These are phyloP conservation scores for Digitaria exilis DNA, from an alignment of 202 grass and related monocot species.

Conservation along the genomic window DNA sequence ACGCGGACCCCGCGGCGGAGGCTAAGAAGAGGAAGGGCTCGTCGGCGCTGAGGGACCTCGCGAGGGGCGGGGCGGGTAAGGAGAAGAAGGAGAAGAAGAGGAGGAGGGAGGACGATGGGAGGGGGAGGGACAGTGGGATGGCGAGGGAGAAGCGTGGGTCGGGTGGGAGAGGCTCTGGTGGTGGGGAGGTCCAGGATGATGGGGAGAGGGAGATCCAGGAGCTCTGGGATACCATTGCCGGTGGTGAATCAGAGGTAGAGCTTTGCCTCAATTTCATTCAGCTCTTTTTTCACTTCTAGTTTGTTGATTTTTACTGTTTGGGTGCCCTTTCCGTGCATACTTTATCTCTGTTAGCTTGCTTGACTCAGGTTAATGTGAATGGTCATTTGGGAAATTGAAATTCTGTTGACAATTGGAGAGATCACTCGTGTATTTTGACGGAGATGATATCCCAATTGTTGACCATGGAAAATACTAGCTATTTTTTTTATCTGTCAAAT, in stretches of 20 bases:
- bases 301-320: not conserved
- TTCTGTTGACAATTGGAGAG: not conserved
- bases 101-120: conserved; percentile 56
- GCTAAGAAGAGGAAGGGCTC: conserved; percentile 68
- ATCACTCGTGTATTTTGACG: not conserved
- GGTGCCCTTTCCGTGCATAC: not conserved
- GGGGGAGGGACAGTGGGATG: conserved; percentile 37
- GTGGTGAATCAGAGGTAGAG: conserved; percentile 72
- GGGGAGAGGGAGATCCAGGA: conserved; percentile 74
- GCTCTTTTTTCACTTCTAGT: not conserved
- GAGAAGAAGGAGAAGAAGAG: conserved; percentile 65
- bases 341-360: not conserved
- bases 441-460: not conserved
- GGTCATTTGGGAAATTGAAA: not conserved
- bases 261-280: not conserved
- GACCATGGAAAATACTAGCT: not conserved
- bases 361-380: not conserved
- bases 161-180: conserved; percentile 32
- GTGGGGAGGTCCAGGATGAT: conserved; percentile 39
- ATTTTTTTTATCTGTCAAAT: not conserved
- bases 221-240: conserved; percentile 81
- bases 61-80: conserved; percentile 47
- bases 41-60: conserved; percentile 53
- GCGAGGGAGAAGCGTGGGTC: conserved; percentile 39
- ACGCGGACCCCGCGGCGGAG: not conserved